phyloP scores from a whole-genome alignment of 2,329 filamentous ascomycete genomes.

The Chalara sp. region DNA sequence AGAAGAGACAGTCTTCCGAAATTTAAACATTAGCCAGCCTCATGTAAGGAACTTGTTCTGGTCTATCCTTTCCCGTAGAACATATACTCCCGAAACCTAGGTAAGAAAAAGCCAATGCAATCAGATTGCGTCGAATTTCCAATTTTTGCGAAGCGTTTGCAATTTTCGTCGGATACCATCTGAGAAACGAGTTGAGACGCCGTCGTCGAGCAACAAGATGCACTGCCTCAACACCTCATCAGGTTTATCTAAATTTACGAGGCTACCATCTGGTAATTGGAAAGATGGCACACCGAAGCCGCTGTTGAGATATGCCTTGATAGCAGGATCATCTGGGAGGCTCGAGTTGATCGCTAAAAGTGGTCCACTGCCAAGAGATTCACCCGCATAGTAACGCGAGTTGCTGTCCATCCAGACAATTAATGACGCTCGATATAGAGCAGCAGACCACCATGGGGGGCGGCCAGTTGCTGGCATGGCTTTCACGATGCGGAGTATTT shows the following conservation, averaged over 20 bases:
- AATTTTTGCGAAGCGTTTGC: conserved; percentile 30
- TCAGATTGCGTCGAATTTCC: conserved; percentile 12
- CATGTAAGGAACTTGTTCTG: no score
- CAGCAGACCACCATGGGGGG: conserved; percentile 66
- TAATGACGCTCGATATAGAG: conserved; percentile 59
- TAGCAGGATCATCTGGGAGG: conserved; percentile 41
- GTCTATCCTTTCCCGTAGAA: no score
- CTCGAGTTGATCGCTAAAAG: conserved; percentile 44
- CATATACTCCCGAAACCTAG: no score
- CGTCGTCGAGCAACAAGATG: conserved; percentile 45
- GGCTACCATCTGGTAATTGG: conserved; percentile 40
- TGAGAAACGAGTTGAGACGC: conserved; percentile 42
- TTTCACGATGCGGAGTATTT: conserved; percentile 55
- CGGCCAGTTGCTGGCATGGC: conserved; percentile 53
- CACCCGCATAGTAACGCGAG: conserved; percentile 37
- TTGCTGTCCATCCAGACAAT: conserved; percentile 58
- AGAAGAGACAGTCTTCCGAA: no score
- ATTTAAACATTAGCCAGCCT: no score
- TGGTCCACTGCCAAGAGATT: conserved; percentile 25
- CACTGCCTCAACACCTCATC: conserved; percentile 43
- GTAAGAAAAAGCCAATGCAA: no score
- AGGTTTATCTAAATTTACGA: conserved; percentile 37
- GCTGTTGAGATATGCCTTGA: conserved; percentile 40
- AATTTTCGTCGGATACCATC: conserved; percentile 49
- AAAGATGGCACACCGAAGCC: conserved; percentile 45